Evolutionary conservation across 2,329 filamentous ascomycete genomes (phyloP), one percentile per base, ranked within the genome.

Genomic region (Colletotrichum plurivorum): DNA sequence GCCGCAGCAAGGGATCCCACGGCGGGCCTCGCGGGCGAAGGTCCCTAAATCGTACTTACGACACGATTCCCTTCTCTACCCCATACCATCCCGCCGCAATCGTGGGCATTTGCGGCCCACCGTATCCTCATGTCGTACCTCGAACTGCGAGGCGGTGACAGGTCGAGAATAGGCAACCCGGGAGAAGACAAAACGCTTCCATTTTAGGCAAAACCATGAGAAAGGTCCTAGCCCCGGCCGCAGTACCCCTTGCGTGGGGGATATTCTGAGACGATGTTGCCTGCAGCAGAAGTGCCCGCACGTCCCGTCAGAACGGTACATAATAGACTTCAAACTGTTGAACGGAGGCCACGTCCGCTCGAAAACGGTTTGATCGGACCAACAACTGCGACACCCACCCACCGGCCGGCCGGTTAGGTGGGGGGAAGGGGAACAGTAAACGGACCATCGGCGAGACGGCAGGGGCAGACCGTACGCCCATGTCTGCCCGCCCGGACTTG

Each of bases 231-330:
- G 46, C 49, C 48, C 54, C 55, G 62, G 49, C 54, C 25, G 66
- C 62, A 36, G 36, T 66, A 69, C 51, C 66, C 66, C 66, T 68
- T 56, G 66, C 66, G 36, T 56, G 48, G 36, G 65, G 36, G 18
- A 45, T 31, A 25, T 43, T 60, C 62, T 66, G 66, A 66, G 66
- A 69, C 66, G 66, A 54, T 39, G 45, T 65, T 46, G 54, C 58
- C 49, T 68, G 61, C 60, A 53, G 58, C 66, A 66, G 20, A 49
- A 51, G 18, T 48, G 54, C n/a, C 55, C 22, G 66, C 55, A 39
- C 66, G 62, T 69, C 66, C 62, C 66, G 31, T 20, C 13, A n/a
- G 45, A 55, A 69, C 61, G 62, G 65, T 45, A 41, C 31, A 25
- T 25, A 9, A 7, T 31, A 12, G 31, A 36, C 31, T 36, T 5